These are phyloP conservation scores for Diaporthe ampelina DNA, from an alignment of 2,329 filamentous ascomycete genomes.

Conservation along the genomic window DNA sequence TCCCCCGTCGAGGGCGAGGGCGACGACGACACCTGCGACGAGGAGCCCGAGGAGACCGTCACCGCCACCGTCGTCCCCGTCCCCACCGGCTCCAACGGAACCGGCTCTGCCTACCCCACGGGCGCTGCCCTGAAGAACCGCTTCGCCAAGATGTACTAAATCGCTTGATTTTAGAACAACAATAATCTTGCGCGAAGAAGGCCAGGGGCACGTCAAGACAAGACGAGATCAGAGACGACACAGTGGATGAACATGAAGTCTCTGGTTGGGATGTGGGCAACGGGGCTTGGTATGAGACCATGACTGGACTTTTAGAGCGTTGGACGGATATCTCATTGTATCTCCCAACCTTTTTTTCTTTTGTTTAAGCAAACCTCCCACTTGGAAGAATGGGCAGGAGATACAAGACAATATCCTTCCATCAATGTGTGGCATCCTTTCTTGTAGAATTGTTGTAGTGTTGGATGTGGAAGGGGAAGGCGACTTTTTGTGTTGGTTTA, in stretches of 20 bases:
- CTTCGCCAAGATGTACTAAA: conserved; percentile 41
- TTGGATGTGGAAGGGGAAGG: not conserved
- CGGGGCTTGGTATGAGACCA: conserved; percentile 41
- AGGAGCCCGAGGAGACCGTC: conserved; percentile 40
- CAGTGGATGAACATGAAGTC: not conserved
- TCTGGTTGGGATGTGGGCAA: not conserved
- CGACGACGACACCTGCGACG: conserved; percentile 39
- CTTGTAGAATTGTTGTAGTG: conserved; percentile 32
- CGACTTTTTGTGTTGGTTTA: conserved; percentile 16
- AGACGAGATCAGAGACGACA: not conserved
- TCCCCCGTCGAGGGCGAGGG: not conserved
- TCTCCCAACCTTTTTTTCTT: conserved; percentile 36
- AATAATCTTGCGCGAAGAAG: not conserved
- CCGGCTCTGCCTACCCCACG: conserved; percentile 40
- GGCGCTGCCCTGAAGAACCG: conserved; percentile 39
- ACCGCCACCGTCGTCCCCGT: conserved; percentile 39
- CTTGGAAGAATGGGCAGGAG: conserved; percentile 8
- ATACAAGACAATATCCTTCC: conserved; percentile 18
- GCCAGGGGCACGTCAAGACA: not conserved
- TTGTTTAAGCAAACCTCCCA: conserved; percentile 34
- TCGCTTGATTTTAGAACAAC: not conserved
- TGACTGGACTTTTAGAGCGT: conserved; percentile 35
- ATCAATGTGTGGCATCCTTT: conserved; percentile 11
- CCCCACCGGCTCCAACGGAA: conserved; percentile 34
- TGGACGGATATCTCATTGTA: conserved; percentile 30